Evolutionary conservation across 345 rosid species (phyloP).

Genomic region (Populus euphratica): DNA sequence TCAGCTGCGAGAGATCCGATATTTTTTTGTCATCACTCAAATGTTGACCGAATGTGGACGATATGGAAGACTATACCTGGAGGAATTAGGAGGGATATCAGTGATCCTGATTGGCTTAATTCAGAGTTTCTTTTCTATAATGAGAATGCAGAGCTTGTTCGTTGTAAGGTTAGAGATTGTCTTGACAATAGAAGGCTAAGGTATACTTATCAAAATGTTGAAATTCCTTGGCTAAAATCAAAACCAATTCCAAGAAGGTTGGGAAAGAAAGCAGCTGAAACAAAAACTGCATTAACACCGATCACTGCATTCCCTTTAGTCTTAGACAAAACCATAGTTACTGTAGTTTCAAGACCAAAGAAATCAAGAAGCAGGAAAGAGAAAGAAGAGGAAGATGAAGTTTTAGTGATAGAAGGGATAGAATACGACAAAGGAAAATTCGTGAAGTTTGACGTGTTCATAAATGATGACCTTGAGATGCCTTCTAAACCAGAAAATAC

Average conservation of each 20-base stretch:
- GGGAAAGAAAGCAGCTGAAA: conserved; percentile 35
- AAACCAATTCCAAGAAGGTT: conserved; percentile 46
- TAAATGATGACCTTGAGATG: conserved; percentile 47
- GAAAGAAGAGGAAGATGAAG: conserved; percentile 58
- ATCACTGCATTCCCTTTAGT: conserved; percentile 31
- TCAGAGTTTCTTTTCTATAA: conserved; percentile 52
- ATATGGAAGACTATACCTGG: conserved; percentile 52
- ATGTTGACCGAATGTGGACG: conserved; percentile 58
- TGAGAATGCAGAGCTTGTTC: conserved; percentile 53
- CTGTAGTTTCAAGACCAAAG: conserved; percentile 42
- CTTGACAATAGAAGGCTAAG: conserved; percentile 36
- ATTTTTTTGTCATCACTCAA: conserved; percentile 55
- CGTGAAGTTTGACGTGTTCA: conserved; percentile 45
- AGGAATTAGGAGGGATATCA: conserved; percentile 40
- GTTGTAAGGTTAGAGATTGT: conserved; percentile 53
- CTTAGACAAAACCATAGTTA: conserved; percentile 29
- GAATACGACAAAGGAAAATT: conserved; percentile 29
- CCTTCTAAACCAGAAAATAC: conserved; percentile 31
- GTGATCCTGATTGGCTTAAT: conserved; percentile 54
- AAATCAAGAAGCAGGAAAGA: conserved; percentile 44
- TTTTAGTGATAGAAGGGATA: conserved; percentile 40
- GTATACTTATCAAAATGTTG: conserved; percentile 46
- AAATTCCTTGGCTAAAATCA: conserved; percentile 46
- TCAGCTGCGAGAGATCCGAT: conserved; percentile 61
- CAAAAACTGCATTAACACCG: background rate